Evolutionary conservation across 1,284 basidiomycete genomes (phyloP).

Genomic region (Chondrostereum purpureum): DNA sequence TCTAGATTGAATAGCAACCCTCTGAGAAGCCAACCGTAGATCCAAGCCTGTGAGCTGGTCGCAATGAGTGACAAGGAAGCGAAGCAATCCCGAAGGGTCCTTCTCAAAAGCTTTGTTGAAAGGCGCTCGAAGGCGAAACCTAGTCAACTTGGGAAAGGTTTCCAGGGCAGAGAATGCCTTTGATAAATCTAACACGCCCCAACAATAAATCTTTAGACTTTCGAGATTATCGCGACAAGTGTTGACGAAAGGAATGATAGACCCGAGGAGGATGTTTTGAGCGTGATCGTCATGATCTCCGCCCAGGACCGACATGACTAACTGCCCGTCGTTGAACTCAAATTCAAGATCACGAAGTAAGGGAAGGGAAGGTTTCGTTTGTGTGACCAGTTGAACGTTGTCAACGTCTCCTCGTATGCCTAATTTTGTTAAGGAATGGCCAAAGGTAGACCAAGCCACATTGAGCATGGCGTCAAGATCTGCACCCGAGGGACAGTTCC

Average conservation of each 20-base stretch:
- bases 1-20: slow-evolving; percentile 19
- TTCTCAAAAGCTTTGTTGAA: slow-evolving; percentile 30
- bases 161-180: slow-evolving; percentile 25
- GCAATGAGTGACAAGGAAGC: slow-evolving; percentile 23
- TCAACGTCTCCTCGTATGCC: slow-evolving; percentile 32
- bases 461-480: slow-evolving; percentile 25
- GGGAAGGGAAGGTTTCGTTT: slow-evolving; percentile 23
- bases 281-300: slow-evolving; percentile 13
- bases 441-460: slow-evolving; percentile 30
- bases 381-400: slow-evolving; percentile 25
- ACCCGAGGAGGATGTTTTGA: slow-evolving; percentile 19
- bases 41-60: slow-evolving; percentile 25
- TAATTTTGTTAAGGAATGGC: slow-evolving; percentile 24
- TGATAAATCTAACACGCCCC: slow-evolving; percentile 31
- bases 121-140: slow-evolving; percentile 28
- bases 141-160: slow-evolving; percentile 24
- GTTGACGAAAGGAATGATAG: slow-evolving; percentile 32
- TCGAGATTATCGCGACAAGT: slow-evolving; percentile 23
- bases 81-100: slow-evolving; percentile 28
- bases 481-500: slow-evolving; percentile 27
- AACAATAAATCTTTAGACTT: slow-evolving; percentile 28
- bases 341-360: slow-evolving; percentile 27
- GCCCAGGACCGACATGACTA: slow-evolving; percentile 15
- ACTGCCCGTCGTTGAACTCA: slow-evolving; percentile 29
- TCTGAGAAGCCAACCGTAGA: slow-evolving; percentile 29